phyloP scores from a whole-genome alignment of 164 flowering plant species.

The Cinnamomum chago region DNA sequence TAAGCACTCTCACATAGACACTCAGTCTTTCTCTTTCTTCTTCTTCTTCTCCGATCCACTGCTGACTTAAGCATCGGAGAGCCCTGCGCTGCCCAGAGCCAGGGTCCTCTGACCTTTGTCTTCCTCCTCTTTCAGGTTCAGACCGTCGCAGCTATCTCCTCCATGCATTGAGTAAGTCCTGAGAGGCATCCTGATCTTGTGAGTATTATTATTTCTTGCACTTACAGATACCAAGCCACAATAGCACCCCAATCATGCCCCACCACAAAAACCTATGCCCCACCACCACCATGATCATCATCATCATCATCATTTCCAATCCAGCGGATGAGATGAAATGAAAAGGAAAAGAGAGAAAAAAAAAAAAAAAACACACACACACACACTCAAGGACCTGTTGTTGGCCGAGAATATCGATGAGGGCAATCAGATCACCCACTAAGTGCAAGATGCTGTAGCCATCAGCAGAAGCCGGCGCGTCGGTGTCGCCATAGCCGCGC shows the following conservation, averaged over 20 bases:
- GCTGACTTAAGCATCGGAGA: too few species aligned
- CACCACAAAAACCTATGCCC: slow-evolving; percentile 60
- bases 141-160: too few species aligned
- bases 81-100: too few species aligned
- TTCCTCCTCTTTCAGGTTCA: too few species aligned
- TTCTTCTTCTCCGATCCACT: too few species aligned
- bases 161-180: too few species aligned
- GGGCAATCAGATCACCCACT: slow-evolving; percentile 64
- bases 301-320: not conserved
- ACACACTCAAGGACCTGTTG: slow-evolving; percentile 19
- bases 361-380: not conserved
- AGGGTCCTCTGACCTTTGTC: too few species aligned
- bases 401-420: slow-evolving; percentile 50
- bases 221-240: slow-evolving; percentile 71
- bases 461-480: slow-evolving; percentile 30
- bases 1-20: too few species aligned
- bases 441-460: slow-evolving; percentile 47
- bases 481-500: slow-evolving; percentile 52
- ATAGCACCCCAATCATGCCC: slow-evolving; percentile 84
- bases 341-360: not conserved
- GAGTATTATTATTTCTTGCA: too few species aligned
- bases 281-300: slow-evolving; percentile 1
- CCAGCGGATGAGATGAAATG: not conserved
- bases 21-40: too few species aligned
- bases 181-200: too few species aligned